A percentile compares a stretch with the other conserved stretches of the same genome.
Conservation (phyloP, 2,329 filamentous ascomycete species). For the Trichoderma asperellum region DNA sequence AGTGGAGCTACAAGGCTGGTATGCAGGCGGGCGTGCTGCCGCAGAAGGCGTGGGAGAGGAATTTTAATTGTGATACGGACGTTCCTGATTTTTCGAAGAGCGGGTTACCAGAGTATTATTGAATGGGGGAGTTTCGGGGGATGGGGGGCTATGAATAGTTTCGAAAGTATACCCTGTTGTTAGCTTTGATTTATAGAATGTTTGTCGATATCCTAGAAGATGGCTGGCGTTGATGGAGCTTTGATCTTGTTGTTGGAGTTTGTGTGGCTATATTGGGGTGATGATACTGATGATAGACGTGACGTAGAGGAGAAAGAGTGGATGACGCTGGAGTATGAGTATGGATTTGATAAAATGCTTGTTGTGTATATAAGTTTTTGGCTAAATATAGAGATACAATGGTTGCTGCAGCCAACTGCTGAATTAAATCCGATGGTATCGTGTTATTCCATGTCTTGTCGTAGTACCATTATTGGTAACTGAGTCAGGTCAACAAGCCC, state of each 20-base stretch:
- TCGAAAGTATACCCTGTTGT: conserved; percentile 13
- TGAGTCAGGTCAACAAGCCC: neutral
- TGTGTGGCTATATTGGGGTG: neutral
- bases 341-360: neutral
- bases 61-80: conserved; percentile 68
- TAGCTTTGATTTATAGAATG: conserved; percentile 19
- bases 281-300: neutral
- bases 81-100: conserved; percentile 56
- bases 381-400: neutral
- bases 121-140: neutral
- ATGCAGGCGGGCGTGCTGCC: conserved; percentile 80
- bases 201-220: conserved; percentile 2
- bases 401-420: neutral
- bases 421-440: neutral
- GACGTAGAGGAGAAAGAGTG: neutral
- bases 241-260: neutral
- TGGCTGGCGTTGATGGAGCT: neutral
- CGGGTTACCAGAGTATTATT: conserved; percentile 51
- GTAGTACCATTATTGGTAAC: neutral
- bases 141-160: neutral
- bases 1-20: conserved; percentile 92
- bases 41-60: conserved; percentile 68
- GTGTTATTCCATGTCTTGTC: neutral
- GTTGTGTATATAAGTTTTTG: neutral
- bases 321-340: neutral